phyloP scores from a whole-genome alignment of 495 filamentous ascomycete species.

The Aspergillus diversus region DNA sequence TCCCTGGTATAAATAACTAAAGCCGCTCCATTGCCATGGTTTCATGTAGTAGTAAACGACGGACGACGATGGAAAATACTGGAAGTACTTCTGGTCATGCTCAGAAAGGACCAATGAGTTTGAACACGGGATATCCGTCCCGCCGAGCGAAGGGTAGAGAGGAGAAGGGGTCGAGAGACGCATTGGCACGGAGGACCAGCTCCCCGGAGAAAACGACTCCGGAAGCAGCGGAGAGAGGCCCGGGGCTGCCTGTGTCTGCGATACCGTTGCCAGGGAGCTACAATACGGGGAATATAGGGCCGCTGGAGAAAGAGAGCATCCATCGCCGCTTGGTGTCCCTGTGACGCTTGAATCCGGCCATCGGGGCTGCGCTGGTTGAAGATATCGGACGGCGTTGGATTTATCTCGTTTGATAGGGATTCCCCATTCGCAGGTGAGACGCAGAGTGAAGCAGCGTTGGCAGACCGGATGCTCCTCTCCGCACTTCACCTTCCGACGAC shows the following conservation, averaged over 20 bases:
- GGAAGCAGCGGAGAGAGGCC: slow-evolving; percentile 17
- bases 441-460: slow-evolving; percentile 43
- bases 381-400: slow-evolving; percentile 34
- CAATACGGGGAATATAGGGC: slow-evolving; percentile 13
- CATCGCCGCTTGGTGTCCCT: background rate
- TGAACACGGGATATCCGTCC: slow-evolving; percentile 33
- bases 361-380: slow-evolving; percentile 33
- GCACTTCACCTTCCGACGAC: slow-evolving; percentile 60
- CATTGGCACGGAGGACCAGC: slow-evolving; percentile 9
- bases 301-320: background rate
- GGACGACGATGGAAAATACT: slow-evolving; percentile 47
- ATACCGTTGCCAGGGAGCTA: background rate
- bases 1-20: slow-evolving; percentile 45
- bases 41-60: slow-evolving; percentile 50
- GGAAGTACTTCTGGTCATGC: slow-evolving; percentile 45
- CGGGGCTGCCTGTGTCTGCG: slow-evolving; percentile 3
- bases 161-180: slow-evolving; percentile 15
- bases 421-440: slow-evolving; percentile 45
- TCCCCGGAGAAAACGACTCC: slow-evolving; percentile 11
- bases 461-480: slow-evolving; percentile 57
- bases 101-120: slow-evolving; percentile 43
- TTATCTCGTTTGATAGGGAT: slow-evolving; percentile 38
- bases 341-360: slow-evolving; percentile 11
- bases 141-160: slow-evolving; percentile 33
- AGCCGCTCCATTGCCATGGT: slow-evolving; percentile 46